These are phyloP conservation scores for Starmerella ratchasimensis DNA, from an alignment of 805 yeast species.

Conservation along the genomic window DNA sequence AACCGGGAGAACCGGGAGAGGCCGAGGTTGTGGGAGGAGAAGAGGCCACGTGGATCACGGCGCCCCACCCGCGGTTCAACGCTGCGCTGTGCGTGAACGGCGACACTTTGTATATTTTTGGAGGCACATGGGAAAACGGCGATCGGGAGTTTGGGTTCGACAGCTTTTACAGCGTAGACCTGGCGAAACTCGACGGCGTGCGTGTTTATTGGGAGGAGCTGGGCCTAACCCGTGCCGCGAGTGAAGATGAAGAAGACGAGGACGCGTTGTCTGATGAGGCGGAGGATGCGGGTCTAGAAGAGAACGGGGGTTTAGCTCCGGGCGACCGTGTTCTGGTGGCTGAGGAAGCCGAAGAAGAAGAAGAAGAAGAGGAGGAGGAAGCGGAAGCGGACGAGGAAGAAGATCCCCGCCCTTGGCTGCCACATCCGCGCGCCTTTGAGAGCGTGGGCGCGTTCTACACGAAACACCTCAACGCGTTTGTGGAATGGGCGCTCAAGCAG, in stretches of 20 bases:
- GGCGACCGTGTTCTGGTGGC: conserved; percentile 29
- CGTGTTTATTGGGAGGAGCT: conserved; percentile 84
- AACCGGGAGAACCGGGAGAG: conserved; percentile 30
- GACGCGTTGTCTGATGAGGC: conserved; percentile 55
- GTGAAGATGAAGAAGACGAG: conserved; percentile 34
- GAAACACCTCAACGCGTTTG: conserved; percentile 72
- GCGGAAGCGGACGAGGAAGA: conserved; percentile 54
- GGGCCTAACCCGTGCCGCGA: conserved; percentile 28
- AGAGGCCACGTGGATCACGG: conserved; percentile 42
- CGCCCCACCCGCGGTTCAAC: conserved; percentile 86
- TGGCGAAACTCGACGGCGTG: conserved; percentile 77
- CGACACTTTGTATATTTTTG: conserved; percentile 69
- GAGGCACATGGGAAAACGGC: conserved; percentile 82
- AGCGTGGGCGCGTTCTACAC: conserved; percentile 67
- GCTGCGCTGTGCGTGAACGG: conserved; percentile 73
- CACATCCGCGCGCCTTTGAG: conserved; percentile 93
- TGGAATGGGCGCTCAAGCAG: conserved; percentile 85
- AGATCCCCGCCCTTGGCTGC: conserved; percentile 91
- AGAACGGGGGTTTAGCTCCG: too few relatives aligned
- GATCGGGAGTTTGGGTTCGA: conserved; percentile 77
- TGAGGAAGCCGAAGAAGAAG: conserved; percentile 41
- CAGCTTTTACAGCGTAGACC: conserved; percentile 72
- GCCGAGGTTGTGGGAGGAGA: conserved; percentile 30
- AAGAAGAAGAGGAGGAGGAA: conserved; percentile 56
- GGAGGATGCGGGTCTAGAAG: conserved; percentile 58